Conservation (phyloP, 139 green algal species). For the Gonium pectorale region DNA sequence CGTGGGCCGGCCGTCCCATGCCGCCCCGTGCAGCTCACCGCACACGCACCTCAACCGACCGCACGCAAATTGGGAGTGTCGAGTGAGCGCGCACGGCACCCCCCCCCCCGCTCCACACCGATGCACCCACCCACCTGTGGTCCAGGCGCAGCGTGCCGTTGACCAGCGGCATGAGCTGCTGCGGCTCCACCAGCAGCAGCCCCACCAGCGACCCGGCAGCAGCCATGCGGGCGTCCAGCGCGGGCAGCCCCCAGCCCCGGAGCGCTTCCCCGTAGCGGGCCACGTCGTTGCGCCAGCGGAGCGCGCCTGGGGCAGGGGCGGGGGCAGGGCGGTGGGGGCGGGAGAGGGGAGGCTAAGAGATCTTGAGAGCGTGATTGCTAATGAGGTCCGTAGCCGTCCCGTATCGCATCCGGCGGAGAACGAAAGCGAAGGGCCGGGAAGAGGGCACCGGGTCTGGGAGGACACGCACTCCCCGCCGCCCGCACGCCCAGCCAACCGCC, state of each 20-base stretch:
- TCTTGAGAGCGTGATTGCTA: too few species aligned
- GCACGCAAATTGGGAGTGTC: constrained; percentile 29
- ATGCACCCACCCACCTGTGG: constrained; percentile 5
- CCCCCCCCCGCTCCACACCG: background rate
- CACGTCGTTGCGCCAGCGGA: constrained; percentile 42
- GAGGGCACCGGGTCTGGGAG: too few species aligned
- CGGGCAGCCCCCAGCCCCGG: constrained; percentile 6
- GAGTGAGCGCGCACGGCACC: too few species aligned
- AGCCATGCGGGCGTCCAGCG: constrained; percentile 26
- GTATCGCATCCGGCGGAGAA: too few species aligned
- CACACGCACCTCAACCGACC: too few species aligned
- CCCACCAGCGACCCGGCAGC: constrained; percentile 55
- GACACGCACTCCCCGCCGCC: too few species aligned
- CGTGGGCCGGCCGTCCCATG: background rate
- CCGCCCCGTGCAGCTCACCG: background rate
- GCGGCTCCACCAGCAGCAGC: constrained; percentile 82
- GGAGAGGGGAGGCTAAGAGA: background rate
- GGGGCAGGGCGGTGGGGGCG: background rate
- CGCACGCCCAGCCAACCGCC: too few species aligned
- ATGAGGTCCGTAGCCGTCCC: too few species aligned
- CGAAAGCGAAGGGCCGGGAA: too few species aligned
- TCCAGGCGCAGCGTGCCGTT: constrained; percentile 36
- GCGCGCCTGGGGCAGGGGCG: background rate
- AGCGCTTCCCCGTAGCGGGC: background rate
- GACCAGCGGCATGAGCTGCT: constrained; percentile 69